phyloP scores from a whole-genome alignment of 371 early-diverging fungal genomes.

The Coemansia sp. region DNA sequence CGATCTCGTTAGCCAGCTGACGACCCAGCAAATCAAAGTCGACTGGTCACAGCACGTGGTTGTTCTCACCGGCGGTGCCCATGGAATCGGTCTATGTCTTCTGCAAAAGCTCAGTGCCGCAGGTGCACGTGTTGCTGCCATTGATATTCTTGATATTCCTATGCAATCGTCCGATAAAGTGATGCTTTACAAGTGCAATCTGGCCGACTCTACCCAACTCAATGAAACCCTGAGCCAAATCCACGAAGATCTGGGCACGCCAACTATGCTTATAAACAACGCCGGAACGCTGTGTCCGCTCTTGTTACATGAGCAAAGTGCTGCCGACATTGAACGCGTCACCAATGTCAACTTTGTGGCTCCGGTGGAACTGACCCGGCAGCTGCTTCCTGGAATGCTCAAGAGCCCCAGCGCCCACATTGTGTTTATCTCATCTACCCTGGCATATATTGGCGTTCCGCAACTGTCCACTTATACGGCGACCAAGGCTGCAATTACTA shows the following conservation, averaged over 20 bases:
- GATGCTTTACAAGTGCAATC: slow-evolving; percentile 28
- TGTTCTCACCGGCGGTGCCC: slow-evolving; percentile 45
- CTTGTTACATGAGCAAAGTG: slow-evolving; percentile 25
- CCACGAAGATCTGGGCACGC: slow-evolving; percentile 26
- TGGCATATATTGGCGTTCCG: slow-evolving; percentile 33
- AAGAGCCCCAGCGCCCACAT: slow-evolving; percentile 24
- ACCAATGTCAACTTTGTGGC: slow-evolving; percentile 35
- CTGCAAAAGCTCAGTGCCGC: slow-evolving; percentile 12
- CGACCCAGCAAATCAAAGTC: background rate
- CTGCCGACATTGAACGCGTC: slow-evolving; percentile 36
- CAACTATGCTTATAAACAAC: slow-evolving; percentile 49
- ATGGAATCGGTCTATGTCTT: slow-evolving; percentile 44
- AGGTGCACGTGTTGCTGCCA: slow-evolving; percentile 27
- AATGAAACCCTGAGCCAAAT: slow-evolving; percentile 8
- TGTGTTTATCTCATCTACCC: slow-evolving; percentile 31
- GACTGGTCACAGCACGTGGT: slow-evolving; percentile 38
- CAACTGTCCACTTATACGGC: slow-evolving; percentile 46
- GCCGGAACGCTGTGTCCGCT: slow-evolving; percentile 46
- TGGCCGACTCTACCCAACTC: slow-evolving; percentile 22
- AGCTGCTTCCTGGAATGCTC: slow-evolving; percentile 43
- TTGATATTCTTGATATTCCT: slow-evolving; percentile 34
- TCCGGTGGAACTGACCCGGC: slow-evolving; percentile 38
- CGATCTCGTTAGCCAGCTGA: background rate
- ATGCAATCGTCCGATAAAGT: background rate
- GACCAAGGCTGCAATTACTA: slow-evolving; percentile 39